Evolutionary conservation across 306 rosid genomes (phyloP).

Genomic region (Vicia villosa): DNA sequence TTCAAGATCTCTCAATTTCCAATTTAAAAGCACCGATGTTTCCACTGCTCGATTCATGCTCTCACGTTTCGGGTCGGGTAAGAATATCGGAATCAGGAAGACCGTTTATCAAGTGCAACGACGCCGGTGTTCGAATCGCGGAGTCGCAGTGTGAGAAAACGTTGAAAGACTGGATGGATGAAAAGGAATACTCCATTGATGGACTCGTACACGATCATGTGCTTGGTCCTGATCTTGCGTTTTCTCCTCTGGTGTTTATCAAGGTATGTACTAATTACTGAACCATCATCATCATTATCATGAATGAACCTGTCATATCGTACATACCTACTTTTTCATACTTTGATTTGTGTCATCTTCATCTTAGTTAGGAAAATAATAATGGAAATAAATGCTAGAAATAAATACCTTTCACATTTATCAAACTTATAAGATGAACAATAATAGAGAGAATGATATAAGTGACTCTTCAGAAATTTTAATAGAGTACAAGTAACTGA

Average conservation of each 20-base stretch:
- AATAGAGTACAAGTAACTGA: too few relatives aligned
- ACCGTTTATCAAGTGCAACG: slow-evolving; percentile 75
- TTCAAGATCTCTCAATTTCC: slow-evolving; percentile 41
- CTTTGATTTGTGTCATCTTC: too few relatives aligned
- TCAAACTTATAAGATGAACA: too few relatives aligned
- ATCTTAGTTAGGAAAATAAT: too few relatives aligned
- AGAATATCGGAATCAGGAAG: slow-evolving; percentile 46
- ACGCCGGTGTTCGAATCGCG: slow-evolving; percentile 66
- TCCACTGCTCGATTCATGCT: slow-evolving; percentile 45
- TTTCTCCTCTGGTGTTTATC: slow-evolving; percentile 71
- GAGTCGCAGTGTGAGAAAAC: slow-evolving; percentile 56
- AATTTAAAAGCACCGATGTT: slow-evolving; percentile 74
- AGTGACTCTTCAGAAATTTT: too few relatives aligned
- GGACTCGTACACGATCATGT: slow-evolving; percentile 50
- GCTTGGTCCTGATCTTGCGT: slow-evolving; percentile 77
- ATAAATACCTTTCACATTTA: too few relatives aligned
- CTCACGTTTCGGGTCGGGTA: slow-evolving; percentile 61
- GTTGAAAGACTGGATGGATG: slow-evolving; percentile 51
- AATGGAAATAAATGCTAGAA: too few relatives aligned
- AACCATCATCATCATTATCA: neutral
- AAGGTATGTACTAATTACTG: slow-evolving; percentile 47
- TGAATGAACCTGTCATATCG: too few relatives aligned
- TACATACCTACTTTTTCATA: too few relatives aligned
- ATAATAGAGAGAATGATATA: too few relatives aligned
- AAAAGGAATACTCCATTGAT: slow-evolving; percentile 27